Conservation (phyloP, 2,329 filamentous ascomycete genomes). For the Alternaria longipes region DNA sequence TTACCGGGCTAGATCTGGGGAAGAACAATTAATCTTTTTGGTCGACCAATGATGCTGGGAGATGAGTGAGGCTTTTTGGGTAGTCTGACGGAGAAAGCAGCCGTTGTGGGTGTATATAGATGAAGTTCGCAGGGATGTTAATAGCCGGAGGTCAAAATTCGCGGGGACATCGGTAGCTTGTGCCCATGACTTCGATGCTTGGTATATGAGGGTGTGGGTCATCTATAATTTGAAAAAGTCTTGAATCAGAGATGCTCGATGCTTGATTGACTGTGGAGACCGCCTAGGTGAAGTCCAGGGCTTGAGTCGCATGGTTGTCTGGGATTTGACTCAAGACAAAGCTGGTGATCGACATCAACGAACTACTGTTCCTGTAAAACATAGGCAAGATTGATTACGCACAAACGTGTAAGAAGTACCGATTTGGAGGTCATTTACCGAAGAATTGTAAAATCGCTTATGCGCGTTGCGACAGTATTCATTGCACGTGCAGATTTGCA, state of each 20-base stretch:
- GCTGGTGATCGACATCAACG: background rate
- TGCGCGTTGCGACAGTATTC: background rate
- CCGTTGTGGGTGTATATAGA: conserved; percentile 29
- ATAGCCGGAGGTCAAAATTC: conserved; percentile 33
- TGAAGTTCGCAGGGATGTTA: conserved; percentile 37
- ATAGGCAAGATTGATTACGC: background rate
- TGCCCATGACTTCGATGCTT: conserved; percentile 18
- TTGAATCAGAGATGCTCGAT: conserved; percentile 6
- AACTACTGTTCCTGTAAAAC: background rate
- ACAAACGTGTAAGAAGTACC: background rate
- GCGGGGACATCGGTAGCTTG: conserved; percentile 26
- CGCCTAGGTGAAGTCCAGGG: conserved; percentile 1
- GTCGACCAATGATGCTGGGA: conserved; percentile 1
- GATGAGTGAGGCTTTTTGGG: conserved; percentile 12
- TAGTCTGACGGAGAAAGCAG: conserved; percentile 30
- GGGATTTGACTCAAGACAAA: background rate
- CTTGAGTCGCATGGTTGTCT: background rate
- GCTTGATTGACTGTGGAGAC: conserved; percentile 19
- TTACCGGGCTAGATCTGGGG: conserved; percentile 15
- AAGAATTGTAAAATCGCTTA: background rate
- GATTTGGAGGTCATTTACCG: background rate
- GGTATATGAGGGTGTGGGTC: conserved; percentile 25
- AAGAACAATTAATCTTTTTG: conserved; percentile 9
- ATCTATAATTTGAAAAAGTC: conserved; percentile 6
- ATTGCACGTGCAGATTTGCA: background rate